phyloP scores from a whole-genome alignment of 1,139 yeast genomes.

The Hemisphaericaspora xylofermentans region DNA sequence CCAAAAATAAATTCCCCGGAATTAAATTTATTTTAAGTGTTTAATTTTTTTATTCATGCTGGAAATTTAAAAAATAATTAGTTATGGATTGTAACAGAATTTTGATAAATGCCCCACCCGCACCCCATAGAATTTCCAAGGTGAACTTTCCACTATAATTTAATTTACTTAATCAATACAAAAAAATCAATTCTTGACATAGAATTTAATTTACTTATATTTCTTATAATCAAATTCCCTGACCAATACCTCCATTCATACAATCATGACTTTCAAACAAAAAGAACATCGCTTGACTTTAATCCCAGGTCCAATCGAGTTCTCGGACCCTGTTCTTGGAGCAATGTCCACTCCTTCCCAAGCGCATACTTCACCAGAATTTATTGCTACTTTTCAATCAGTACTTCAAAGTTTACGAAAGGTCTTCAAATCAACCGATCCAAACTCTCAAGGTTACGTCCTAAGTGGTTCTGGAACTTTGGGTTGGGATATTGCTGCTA shows the following conservation, averaged over 20 bases:
- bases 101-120: no score
- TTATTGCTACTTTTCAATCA: conserved; percentile 69
- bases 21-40: no score
- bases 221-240: neutral
- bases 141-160: no score
- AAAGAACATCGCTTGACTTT: conserved; percentile 58
- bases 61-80: no score
- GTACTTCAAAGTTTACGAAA: conserved; percentile 67
- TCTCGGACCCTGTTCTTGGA: conserved; percentile 73
- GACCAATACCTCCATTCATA: neutral
- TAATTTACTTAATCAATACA: no score
- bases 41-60: no score
- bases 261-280: conserved; percentile 33
- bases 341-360: conserved; percentile 87
- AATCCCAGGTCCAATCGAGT: conserved; percentile 94
- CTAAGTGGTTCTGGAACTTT: conserved; percentile 90
- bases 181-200: no score
- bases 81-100: no score
- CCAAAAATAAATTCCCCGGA: no score
- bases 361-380: conserved; percentile 90
- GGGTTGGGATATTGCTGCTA: conserved; percentile 90
- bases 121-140: no score
- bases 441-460: conserved; percentile 72
- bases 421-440: conserved; percentile 68
- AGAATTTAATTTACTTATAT: no score